These are phyloP conservation scores for Calonectria montana DNA, from an alignment of 2,329 filamentous ascomycete species.

Conservation along the genomic window DNA sequence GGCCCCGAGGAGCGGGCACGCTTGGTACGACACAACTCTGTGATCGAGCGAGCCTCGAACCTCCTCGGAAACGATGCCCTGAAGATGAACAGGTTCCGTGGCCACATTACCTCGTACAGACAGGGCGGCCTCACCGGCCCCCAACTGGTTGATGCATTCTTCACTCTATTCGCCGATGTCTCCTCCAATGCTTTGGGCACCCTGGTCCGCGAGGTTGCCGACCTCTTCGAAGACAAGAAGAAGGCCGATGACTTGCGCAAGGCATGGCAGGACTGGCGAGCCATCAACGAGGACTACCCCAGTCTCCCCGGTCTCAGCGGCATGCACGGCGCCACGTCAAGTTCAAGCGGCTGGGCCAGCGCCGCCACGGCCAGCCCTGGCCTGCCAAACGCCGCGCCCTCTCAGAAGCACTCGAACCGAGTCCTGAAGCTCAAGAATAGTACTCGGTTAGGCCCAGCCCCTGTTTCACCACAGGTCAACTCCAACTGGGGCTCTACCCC, in stretches of 20 bases:
- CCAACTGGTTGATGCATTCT: constrained; percentile 87
- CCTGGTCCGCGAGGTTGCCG: constrained; percentile 89
- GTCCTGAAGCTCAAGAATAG: constrained; percentile 71
- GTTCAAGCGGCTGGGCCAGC: constrained; percentile 68
- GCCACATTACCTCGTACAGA: constrained; percentile 82
- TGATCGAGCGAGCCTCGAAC: constrained; percentile 85
- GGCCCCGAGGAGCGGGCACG: constrained; percentile 85
- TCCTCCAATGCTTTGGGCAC: constrained; percentile 86
- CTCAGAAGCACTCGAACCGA: constrained; percentile 63
- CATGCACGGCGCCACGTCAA: constrained; percentile 70
- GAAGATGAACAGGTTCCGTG: constrained; percentile 83
- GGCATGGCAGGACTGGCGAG: constrained; percentile 95
- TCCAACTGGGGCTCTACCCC: constrained; percentile 38
- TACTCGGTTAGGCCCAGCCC: constrained; percentile 56
- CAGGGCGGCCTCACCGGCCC: constrained; percentile 75
- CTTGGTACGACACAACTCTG: constrained; percentile 81
- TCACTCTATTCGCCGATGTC: constrained; percentile 83
- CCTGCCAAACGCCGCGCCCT: constrained; percentile 51
- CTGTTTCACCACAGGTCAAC: constrained; percentile 33
- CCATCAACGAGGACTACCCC: constrained; percentile 96
- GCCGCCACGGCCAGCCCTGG: constrained; percentile 70
- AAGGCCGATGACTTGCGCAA: constrained; percentile 81
- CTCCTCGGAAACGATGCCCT: constrained; percentile 80
- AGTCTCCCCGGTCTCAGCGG: constrained; percentile 82
- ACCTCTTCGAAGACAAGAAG: constrained; percentile 85